Conservation (phyloP, 805 yeast genomes). For the Kodamaea nitidulidarum region DNA sequence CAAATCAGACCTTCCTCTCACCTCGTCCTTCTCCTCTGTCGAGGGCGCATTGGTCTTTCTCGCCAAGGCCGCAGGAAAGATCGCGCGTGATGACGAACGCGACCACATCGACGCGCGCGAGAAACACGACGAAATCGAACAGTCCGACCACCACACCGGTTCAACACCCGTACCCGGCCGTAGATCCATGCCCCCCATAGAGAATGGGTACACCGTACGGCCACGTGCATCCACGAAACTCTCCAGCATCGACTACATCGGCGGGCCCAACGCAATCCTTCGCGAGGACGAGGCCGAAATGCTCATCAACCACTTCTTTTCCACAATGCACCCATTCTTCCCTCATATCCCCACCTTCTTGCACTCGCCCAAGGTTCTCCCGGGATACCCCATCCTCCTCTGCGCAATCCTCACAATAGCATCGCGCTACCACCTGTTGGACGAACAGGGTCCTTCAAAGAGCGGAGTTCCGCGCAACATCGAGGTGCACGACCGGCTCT, state of each 20-base stretch:
- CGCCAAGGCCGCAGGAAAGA: slow-evolving; percentile 76
- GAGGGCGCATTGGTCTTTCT: slow-evolving; percentile 65
- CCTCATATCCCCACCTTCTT: slow-evolving; percentile 79
- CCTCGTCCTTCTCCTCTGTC: slow-evolving; percentile 43
- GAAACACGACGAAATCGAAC: slow-evolving; percentile 46
- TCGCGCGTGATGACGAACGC: slow-evolving; percentile 63
- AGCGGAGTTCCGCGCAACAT: slow-evolving; percentile 44
- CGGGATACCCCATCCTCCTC: slow-evolving; percentile 75
- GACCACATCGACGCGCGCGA: slow-evolving; percentile 54
- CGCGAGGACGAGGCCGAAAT: slow-evolving; percentile 58
- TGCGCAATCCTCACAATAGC: slow-evolving; percentile 80
- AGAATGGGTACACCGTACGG: slow-evolving; percentile 37
- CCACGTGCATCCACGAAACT: slow-evolving; percentile 47
- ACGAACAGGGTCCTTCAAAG: slow-evolving; percentile 19
- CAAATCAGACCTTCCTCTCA: slow-evolving; percentile 17
- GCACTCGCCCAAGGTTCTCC: slow-evolving; percentile 59
- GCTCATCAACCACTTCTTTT: slow-evolving; percentile 59
- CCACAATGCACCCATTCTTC: slow-evolving; percentile 83
- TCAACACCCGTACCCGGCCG: slow-evolving; percentile 24
- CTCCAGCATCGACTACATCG: slow-evolving; percentile 63
- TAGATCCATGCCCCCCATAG: slow-evolving; percentile 42
- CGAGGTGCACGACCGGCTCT: slow-evolving; percentile 70
- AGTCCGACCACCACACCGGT: not conserved
- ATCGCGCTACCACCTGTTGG: slow-evolving; percentile 67
- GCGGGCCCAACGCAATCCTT: slow-evolving; percentile 55